Base-by-base conservation (phyloP, 306 rosid species). In the Albizia julibrissin region DNA sequence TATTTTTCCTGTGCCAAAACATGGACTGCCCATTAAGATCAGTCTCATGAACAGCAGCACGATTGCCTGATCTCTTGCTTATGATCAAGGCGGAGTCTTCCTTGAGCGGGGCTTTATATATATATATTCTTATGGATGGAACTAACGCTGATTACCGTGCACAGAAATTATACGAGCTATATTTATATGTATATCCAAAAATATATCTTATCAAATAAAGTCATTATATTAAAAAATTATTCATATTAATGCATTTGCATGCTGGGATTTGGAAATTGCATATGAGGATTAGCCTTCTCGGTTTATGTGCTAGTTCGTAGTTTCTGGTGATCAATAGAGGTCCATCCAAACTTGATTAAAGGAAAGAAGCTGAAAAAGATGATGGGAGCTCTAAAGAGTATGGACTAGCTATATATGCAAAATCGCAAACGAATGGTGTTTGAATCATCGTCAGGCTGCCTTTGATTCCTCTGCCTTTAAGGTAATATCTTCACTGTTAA, bases 1-100 rank as follows among this genome's bases (percentile, higher is more conserved):
- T 37, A 97, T 97, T 80, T 92, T 92, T 81, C 95, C 97, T 97
- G 94, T 94, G 78, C 98, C 98, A 59, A 93, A 92, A 83, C 91
- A 83, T 8, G 95, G 98, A 18, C 86, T 94, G 33, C 64, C 27
- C 29, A n/a, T 56, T 2, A 56, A 19, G 61, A 54, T 54, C 9
- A 19, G 26, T 26, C 26, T n/a, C 61, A 54, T 24, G 3, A 54
- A 54, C 61, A 8, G n/a, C 61, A 54, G n/a, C 61, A 54, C 46
- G 15, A 44, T 44, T 2, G 16, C 49, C 49, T 12, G 46, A 42
- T 2, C 46, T 2, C 11, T 8, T 42, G 46, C 46, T 2, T 42
- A 10, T 42, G 46, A 42, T 9, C 49, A 44, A 44, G 56, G 6
- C 10, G 1, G 64, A 56, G 64, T n/a, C 64, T n/a, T 56, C 13